Evolutionary conservation across 768 basidiomycete species (phyloP).

Genomic region (Lentinula lateritia): DNA sequence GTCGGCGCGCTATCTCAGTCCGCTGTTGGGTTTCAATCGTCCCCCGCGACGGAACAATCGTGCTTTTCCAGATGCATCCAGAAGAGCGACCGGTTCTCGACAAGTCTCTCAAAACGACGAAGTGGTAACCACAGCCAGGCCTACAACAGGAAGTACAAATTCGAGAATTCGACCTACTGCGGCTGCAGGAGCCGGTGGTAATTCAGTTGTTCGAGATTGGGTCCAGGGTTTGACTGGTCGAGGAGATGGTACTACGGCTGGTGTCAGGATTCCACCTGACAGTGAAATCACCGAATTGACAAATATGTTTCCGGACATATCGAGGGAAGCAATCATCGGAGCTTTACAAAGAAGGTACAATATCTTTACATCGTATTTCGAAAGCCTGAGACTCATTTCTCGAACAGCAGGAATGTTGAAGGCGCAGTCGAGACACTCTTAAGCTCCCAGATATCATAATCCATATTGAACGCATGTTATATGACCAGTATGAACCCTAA

Average conservation of each 20-base stretch:
- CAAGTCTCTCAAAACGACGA: constrained; percentile 42
- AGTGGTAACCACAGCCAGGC: constrained; percentile 56
- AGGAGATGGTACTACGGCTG: constrained; percentile 43
- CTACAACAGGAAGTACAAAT: constrained; percentile 12
- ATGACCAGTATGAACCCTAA: no score
- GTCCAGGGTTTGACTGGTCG: constrained; percentile 74
- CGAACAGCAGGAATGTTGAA: constrained; percentile 66
- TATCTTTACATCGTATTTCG: constrained; percentile 4
- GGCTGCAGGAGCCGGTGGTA: constrained; percentile 16
- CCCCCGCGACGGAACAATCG: constrained; percentile 64
- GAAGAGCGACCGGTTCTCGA: constrained; percentile 4
- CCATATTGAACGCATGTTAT: not conserved
- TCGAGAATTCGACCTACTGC: constrained; percentile 16
- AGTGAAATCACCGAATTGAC: constrained; percentile 70
- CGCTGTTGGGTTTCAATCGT: constrained; percentile 61
- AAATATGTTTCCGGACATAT: constrained; percentile 80
- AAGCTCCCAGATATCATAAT: constrained; percentile 34
- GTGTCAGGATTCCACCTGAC: constrained; percentile 67
- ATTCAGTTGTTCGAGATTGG: constrained; percentile 71
- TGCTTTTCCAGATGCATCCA: constrained; percentile 58
- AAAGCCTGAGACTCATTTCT: not conserved
- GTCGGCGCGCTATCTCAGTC: constrained; percentile 51
- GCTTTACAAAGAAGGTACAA: constrained; percentile 77
- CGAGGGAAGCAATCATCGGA: constrained; percentile 65
- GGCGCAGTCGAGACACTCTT: constrained; percentile 78